Evolutionary conservation across 306 rosid genomes (phyloP).

Genomic region (Macrotyloma uniflorum): DNA sequence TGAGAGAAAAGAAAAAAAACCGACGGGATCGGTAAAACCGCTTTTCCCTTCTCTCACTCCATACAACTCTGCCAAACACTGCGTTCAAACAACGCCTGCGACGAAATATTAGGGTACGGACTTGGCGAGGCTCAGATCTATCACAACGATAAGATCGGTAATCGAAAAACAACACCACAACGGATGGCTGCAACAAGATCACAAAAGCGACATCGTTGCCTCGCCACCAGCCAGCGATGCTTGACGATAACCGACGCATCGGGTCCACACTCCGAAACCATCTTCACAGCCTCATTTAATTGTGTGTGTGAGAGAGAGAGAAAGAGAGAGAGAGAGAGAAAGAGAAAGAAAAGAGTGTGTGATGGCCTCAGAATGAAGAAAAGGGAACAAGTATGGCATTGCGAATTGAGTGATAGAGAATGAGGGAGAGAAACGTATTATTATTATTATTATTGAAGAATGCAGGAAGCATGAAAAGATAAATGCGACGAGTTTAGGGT

Average conservation of each 20-base stretch:
- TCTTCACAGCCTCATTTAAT: conserved; percentile 37
- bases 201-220: conserved; percentile 30
- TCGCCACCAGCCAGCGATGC: conserved; percentile 39
- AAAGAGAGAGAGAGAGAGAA: background rate
- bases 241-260: conserved; percentile 8
- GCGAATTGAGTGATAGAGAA: background rate
- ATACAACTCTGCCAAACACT: conserved; percentile 34
- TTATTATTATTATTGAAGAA: background rate
- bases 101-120: background rate
- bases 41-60: conserved; percentile 39
- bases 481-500: background rate
- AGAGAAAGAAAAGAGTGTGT: too few species aligned
- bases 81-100: background rate
- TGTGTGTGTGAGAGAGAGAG: background rate
- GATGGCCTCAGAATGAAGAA: too few species aligned
- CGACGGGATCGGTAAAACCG: background rate
- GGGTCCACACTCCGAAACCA: conserved; percentile 53
- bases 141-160: background rate
- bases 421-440: background rate
- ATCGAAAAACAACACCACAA: conserved; percentile 31
- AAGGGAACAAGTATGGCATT: too few species aligned
- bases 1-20: background rate
- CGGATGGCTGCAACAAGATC: conserved; percentile 51
- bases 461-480: background rate
- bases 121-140: conserved; percentile 48